Conservation (phyloP, 2,329 filamentous ascomycete genomes). For the Phyllachora maydis region DNA sequence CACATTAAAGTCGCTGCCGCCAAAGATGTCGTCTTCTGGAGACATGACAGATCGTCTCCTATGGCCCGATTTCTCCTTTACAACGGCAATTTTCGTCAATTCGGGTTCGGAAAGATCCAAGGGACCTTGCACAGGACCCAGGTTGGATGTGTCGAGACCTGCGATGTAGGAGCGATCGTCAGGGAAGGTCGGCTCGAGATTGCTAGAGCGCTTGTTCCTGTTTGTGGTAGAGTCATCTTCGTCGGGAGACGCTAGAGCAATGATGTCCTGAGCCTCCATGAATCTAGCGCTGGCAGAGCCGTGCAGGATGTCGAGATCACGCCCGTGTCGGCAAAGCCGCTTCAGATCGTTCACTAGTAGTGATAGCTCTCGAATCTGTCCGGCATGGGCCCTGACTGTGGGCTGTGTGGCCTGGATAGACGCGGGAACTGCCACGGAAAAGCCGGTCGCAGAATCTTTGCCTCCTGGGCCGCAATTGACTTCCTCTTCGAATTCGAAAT, state of each 20-base stretch:
- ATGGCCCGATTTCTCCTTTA: slow-evolving; percentile 28
- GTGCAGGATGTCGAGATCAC: slow-evolving; percentile 41
- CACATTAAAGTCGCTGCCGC: no score
- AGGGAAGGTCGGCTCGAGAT: slow-evolving; percentile 17
- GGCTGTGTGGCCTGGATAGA: slow-evolving; percentile 66
- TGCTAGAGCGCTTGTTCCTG: slow-evolving; percentile 10
- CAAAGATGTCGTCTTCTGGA: slow-evolving; percentile 47
- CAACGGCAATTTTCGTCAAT: slow-evolving; percentile 27
- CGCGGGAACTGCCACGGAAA: slow-evolving; percentile 51
- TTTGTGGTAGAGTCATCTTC: slow-evolving; percentile 32
- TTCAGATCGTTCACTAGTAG: slow-evolving; percentile 69
- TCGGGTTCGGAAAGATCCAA: slow-evolving; percentile 19
- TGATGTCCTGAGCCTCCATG: slow-evolving; percentile 73
- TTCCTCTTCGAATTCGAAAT: slow-evolving; percentile 51
- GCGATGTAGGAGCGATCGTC: slow-evolving; percentile 24
- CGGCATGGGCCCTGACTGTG: slow-evolving; percentile 64
- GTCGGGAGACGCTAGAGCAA: slow-evolving; percentile 58
- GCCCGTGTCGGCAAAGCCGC: slow-evolving; percentile 49
- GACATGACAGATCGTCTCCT: slow-evolving; percentile 41
- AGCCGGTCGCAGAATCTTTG: slow-evolving; percentile 14
- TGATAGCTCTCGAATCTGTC: slow-evolving; percentile 65
- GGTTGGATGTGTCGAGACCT: slow-evolving; percentile 22
- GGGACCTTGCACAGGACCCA: slow-evolving; percentile 20
- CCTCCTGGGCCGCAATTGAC: slow-evolving; percentile 9
- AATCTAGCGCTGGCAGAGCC: slow-evolving; percentile 42